These are phyloP conservation scores for Candida peoriensis DNA, from an alignment of 805 yeast species.

Conservation along the genomic window DNA sequence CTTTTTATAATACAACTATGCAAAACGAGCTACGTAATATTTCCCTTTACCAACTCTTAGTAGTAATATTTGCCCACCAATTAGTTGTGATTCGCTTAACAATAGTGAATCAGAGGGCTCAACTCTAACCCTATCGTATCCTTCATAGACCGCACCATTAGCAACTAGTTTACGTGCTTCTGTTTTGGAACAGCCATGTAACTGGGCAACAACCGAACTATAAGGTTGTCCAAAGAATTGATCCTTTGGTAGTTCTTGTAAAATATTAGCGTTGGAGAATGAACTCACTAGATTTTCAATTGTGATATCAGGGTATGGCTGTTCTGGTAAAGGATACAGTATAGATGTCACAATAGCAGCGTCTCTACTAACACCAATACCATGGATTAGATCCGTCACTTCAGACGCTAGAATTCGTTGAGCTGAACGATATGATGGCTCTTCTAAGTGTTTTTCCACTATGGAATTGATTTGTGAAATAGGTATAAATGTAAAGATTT, in stretches of 20 bases:
- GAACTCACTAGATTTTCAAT: conserved; percentile 49
- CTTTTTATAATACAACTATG: conserved; percentile 4
- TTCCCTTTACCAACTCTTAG: conserved; percentile 73
- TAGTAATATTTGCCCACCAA: conserved; percentile 57
- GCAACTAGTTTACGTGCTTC: conserved; percentile 59
- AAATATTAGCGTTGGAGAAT: conserved; percentile 54
- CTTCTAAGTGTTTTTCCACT: conserved; percentile 43
- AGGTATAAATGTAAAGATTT: conserved; percentile 78
- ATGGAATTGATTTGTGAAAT: conserved; percentile 49
- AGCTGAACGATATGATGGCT: conserved; percentile 65
- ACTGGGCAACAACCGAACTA: conserved; percentile 45
- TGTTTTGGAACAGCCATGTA: conserved; percentile 44
- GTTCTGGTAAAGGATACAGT: conserved; percentile 55
- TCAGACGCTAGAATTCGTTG: conserved; percentile 79
- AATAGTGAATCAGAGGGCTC: conserved; percentile 47
- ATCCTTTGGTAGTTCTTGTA: conserved; percentile 30
- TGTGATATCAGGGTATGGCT: conserved; percentile 40
- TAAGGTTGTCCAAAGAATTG: conserved; percentile 38
- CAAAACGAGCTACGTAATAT: conserved; percentile 49
- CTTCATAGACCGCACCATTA: conserved; percentile 71
- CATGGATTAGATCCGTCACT: conserved; percentile 84
- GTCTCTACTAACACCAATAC: conserved; percentile 64
- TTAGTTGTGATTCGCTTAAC: conserved; percentile 43
- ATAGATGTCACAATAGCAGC: conserved; percentile 65
- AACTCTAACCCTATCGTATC: conserved; percentile 50